Conservation (phyloP, 2,329 filamentous ascomycete species). For the Xylariomycetidae sp. region DNA sequence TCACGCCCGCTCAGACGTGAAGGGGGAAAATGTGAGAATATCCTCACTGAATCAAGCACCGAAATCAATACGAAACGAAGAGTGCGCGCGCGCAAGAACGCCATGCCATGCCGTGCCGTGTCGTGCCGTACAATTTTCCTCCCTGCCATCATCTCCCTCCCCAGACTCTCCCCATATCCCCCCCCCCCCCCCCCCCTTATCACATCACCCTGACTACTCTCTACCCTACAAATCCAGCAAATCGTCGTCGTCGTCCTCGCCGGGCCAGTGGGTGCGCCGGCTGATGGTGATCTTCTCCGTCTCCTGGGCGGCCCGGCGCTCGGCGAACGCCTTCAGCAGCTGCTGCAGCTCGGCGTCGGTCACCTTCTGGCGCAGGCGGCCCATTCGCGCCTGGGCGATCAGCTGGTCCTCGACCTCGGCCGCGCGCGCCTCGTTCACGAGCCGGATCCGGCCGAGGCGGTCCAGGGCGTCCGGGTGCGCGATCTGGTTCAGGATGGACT, state of each 20-base stretch:
- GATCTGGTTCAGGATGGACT: conserved; percentile 82
- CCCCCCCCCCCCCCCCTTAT: conserved; percentile 1
- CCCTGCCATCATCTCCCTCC: conserved; percentile 1
- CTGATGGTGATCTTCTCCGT: conserved; percentile 84
- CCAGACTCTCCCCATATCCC: not conserved
- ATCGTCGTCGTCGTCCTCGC: conserved; percentile 77
- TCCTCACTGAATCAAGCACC: too few species aligned
- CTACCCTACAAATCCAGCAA: conserved; percentile 63
- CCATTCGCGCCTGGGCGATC: conserved; percentile 83
- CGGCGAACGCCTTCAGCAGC: conserved; percentile 76
- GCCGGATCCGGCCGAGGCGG: conserved; percentile 85
- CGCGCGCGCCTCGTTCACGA: conserved; percentile 91
- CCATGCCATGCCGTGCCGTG: conserved; percentile 17
- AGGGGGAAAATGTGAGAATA: too few species aligned
- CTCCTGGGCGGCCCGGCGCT: conserved; percentile 69
- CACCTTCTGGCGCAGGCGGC: conserved; percentile 82
- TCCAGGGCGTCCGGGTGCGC: conserved; percentile 91
- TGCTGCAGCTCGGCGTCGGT: conserved; percentile 93
- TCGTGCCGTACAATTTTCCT: conserved; percentile 2
- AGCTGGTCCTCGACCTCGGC: conserved; percentile 87
- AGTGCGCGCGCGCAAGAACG: conserved; percentile 12
- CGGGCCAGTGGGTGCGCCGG: conserved; percentile 77
- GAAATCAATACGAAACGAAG: not conserved
- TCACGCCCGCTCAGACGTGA: too few species aligned
- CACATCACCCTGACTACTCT: conserved; percentile 9